phyloP scores from a whole-genome alignment of 495 filamentous ascomycete species.

The Stereocaulon alpinum region DNA sequence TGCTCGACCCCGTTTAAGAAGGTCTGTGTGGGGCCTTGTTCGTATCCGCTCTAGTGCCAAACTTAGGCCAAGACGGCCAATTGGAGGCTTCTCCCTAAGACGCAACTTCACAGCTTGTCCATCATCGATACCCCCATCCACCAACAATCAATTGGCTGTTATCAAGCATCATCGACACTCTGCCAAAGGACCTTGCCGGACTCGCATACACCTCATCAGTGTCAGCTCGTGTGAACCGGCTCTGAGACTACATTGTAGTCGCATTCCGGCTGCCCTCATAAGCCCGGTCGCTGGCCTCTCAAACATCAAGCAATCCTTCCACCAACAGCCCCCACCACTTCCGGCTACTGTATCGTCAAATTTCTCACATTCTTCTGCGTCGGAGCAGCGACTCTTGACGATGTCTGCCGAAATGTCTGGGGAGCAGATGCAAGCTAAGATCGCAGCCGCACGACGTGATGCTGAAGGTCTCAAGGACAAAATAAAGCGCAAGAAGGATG shows the following conservation, averaged over 20 bases:
- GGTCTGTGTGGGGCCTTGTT: background rate
- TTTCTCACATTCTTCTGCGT: background rate
- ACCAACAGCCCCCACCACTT: constrained; percentile 1
- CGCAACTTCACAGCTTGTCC: constrained; percentile 5
- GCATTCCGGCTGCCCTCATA: background rate
- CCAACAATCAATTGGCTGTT: background rate
- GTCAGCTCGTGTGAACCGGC: no score
- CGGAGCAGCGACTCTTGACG: constrained; percentile 1
- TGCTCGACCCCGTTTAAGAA: no score
- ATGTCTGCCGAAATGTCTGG: constrained; percentile 56
- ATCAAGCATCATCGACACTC: background rate
- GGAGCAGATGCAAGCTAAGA: constrained; percentile 75
- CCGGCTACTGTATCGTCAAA: constrained; percentile 1
- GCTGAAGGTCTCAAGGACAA: constrained; percentile 95
- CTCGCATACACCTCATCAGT: background rate
- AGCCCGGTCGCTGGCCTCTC: constrained; percentile 12
- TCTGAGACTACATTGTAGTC: background rate
- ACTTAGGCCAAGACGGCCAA: background rate
- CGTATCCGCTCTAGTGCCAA: constrained; percentile 3
- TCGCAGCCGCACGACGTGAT: constrained; percentile 93
- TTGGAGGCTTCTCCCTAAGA: constrained; percentile 1
- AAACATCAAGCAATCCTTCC: background rate
- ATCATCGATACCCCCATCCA: background rate
- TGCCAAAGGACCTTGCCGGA: background rate
- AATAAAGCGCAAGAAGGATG: constrained; percentile 99